phyloP scores from a whole-genome alignment of 2,329 filamentous ascomycete genomes.

The Arthroderma sp. region DNA sequence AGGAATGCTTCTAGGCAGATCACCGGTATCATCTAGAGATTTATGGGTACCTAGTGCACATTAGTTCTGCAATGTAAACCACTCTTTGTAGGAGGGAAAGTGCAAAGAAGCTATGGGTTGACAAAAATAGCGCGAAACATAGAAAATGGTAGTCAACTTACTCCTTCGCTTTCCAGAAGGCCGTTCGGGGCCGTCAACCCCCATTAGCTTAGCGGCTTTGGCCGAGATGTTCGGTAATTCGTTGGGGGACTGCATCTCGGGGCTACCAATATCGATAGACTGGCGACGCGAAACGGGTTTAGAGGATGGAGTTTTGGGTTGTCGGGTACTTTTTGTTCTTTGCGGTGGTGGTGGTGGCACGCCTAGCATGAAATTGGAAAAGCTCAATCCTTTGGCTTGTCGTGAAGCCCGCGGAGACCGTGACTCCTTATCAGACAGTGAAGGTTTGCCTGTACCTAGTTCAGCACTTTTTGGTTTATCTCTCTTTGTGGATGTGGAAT shows the following conservation, averaged over 20 bases:
- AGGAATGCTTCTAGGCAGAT: slow-evolving; percentile 19
- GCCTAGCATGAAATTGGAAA: slow-evolving; percentile 52
- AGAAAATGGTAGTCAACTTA: slow-evolving; percentile 16
- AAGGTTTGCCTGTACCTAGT: slow-evolving; percentile 49
- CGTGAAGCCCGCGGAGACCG: slow-evolving; percentile 42
- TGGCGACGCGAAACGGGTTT: slow-evolving; percentile 48
- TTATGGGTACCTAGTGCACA: too few relatives aligned
- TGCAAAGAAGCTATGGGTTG: too few relatives aligned
- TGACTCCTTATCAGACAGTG: slow-evolving; percentile 57
- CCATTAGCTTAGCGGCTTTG: slow-evolving; percentile 72
- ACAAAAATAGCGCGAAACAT: slow-evolving; percentile 6
- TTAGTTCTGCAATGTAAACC: too few relatives aligned
- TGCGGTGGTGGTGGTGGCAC: slow-evolving; percentile 44
- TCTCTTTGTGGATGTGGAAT: slow-evolving; percentile 40
- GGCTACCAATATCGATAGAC: slow-evolving; percentile 50
- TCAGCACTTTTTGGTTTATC: slow-evolving; percentile 49
- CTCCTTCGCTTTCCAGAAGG: slow-evolving; percentile 7
- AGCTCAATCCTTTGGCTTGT: slow-evolving; percentile 44
- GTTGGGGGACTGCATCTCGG: slow-evolving; percentile 55
- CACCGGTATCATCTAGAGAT: slow-evolving; percentile 24
- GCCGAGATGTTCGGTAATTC: slow-evolving; percentile 52
- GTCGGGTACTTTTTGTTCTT: slow-evolving; percentile 55
- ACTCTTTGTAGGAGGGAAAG: too few relatives aligned
- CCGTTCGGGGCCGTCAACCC: slow-evolving; percentile 35
- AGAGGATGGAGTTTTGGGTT: slow-evolving; percentile 43